These are phyloP conservation scores for Eucalyptus shirleyi DNA, from an alignment of 345 rosid genomes.

Conservation along the genomic window DNA sequence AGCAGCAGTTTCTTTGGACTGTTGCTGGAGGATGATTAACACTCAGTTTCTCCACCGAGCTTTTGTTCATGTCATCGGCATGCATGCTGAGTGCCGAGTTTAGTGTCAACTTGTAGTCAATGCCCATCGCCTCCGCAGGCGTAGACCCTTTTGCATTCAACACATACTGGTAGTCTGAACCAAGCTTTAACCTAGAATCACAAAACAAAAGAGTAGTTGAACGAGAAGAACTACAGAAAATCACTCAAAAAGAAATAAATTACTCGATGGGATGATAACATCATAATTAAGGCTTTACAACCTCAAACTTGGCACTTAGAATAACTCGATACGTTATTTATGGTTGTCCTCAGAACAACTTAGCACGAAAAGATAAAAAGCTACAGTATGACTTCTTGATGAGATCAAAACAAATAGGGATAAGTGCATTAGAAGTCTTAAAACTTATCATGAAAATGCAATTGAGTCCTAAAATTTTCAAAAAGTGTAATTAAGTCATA, in stretches of 20 bases:
- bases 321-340: not conserved
- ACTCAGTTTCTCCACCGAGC: conserved; percentile 36
- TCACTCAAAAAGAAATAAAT: not conserved
- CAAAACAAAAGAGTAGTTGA: not conserved
- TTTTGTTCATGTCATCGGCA: conserved; percentile 33
- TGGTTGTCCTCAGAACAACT: not conserved
- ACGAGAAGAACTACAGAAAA: not conserved
- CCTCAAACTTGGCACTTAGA: not conserved
- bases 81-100: conserved; percentile 50
- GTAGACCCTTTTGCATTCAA: conserved; percentile 39
- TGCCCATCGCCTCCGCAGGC: conserved; percentile 60
- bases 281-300: not conserved
- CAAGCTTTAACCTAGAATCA: not conserved
- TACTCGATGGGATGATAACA: not conserved
- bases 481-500: too few relatives aligned
- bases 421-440: too few relatives aligned
- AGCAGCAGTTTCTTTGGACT: conserved; percentile 30
- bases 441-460: too few relatives aligned
- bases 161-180: conserved; percentile 28
- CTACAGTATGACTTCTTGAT: not conserved
- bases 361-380: not conserved
- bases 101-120: conserved; percentile 54
- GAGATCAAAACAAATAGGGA: not conserved
- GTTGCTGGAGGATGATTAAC: conserved; percentile 34
- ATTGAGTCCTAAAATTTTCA: too few relatives aligned